Base-by-base conservation (phyloP, 1,284 basidiomycete species). In the Phylloboletellus chloephorus region DNA sequence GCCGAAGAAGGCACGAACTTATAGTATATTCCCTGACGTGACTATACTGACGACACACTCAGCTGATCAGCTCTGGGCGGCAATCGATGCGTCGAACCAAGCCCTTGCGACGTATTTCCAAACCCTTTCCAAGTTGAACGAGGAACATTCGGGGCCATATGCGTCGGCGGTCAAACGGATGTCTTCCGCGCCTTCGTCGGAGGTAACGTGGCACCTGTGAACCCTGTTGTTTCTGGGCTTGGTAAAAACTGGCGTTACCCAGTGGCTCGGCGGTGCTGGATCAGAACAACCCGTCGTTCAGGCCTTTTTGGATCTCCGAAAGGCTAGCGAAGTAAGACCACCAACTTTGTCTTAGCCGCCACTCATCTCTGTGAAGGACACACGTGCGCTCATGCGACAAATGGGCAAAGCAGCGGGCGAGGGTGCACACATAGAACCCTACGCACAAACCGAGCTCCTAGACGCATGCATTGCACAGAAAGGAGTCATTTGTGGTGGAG, bases 401-500 rank as follows among this genome's bases (percentile, higher is more conserved):
- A 93, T 98, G 83, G 92, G 94, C n/a, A 64, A 67, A 3, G 68
- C 74, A 1, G 79, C 88, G 0, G 79, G 71, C 9, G 91, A 94
- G 8, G 88, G 89, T 8, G 56, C 57, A 17, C 43, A 52, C 7
- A 94, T 99, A 49, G 96, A 99, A 63, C 96, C 96, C 1, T 65
- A 72, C 6, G 82, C 89, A 62, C 96, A 98, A 67, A 93, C 90
- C 0, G 66, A 72, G 26, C 74, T 99, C n/a, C 74, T 99, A 34
- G 81, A 97, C 58, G 72, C 74, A 6, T 95, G 90, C 51, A 70
- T 85, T 19, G 67, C 76, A 5, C 74, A 84, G 44, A 76, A 82
- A 2, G 96, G 95, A 30, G 82, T 98, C 3, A 72, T 98, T 23
- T 93, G 90, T 7, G 94, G 93, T 26, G 95, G 95, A 22, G 95